Evolutionary conservation across 2,329 filamentous ascomycete species (phyloP).

Genomic region (Ascochyta fabae): DNA sequence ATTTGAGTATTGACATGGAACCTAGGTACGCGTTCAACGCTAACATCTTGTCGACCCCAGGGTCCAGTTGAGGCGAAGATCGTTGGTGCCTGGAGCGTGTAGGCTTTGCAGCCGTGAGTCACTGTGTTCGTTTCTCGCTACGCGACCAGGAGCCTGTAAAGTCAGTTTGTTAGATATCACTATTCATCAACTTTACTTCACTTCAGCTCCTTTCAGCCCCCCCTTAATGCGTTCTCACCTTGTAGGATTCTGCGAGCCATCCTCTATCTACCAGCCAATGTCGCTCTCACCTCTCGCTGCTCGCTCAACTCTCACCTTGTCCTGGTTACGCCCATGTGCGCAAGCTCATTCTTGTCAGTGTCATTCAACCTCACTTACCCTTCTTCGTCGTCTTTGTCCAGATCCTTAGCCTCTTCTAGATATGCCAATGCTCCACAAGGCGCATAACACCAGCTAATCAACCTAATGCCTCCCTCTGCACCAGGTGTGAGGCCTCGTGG

Average conservation of each 20-base stretch:
- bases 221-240: too few relatives aligned
- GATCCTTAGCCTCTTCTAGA: too few relatives aligned
- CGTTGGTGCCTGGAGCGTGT: neutral
- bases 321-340: too few relatives aligned
- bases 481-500: neutral
- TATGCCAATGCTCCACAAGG: too few relatives aligned
- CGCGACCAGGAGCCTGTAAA: too few relatives aligned
- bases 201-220: too few relatives aligned
- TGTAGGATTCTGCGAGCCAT: neutral
- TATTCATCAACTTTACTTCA: neutral
- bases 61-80: neutral
- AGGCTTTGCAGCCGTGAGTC: neutral
- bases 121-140: too few relatives aligned
- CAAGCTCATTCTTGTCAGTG: too few relatives aligned
- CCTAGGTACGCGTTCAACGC: constrained; percentile 15
- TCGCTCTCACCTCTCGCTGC: neutral
- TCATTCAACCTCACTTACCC: too few relatives aligned
- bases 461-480: too few relatives aligned
- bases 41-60: neutral
- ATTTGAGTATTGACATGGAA: constrained; percentile 23
- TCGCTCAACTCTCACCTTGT: neutral
- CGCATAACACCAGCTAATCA: neutral
- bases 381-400: too few relatives aligned
- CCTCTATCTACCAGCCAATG: neutral
- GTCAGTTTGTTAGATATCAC: too few relatives aligned